A percentile compares a stretch with the other conserved stretches of the same genome.
phyloP scores from a whole-genome alignment of 805 yeast species.

The Pichia eremophila region DNA sequence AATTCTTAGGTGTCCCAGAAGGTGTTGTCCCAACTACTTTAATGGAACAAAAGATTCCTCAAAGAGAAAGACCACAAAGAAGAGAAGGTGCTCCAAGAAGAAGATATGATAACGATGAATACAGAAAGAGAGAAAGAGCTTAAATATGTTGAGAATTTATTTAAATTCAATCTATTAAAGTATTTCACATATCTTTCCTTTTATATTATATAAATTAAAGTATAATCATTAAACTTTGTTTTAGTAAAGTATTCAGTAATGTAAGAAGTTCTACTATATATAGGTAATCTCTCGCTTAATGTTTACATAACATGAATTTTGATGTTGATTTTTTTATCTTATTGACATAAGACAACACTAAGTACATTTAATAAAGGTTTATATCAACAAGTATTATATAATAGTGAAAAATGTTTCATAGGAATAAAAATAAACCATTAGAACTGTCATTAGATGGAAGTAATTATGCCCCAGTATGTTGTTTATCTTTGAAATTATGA shows the following conservation, averaged over 20 bases:
- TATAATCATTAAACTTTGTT: background rate
- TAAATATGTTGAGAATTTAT: constrained; percentile 10
- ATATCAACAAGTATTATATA: no score
- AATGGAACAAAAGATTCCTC: constrained; percentile 89
- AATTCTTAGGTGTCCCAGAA: constrained; percentile 97
- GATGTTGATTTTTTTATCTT: no score
- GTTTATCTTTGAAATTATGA: no score
- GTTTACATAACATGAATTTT: no score
- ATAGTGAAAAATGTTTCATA: constrained; percentile 8
- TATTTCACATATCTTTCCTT: no score
- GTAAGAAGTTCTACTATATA: no score
- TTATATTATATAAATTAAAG: background rate
- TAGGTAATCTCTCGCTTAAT: no score
- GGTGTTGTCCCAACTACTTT: constrained; percentile 97
- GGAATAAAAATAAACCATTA: constrained; percentile 11
- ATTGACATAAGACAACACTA: no score
- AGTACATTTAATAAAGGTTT: no score
- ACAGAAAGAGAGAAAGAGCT: constrained; percentile 52
- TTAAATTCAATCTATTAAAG: background rate
- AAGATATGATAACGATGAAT: constrained; percentile 42
- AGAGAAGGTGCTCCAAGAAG: constrained; percentile 23
- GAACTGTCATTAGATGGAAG: constrained; percentile 11
- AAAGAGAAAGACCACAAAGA: constrained; percentile 36
- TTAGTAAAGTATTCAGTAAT: background rate
- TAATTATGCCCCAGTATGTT: constrained; percentile 14